These are phyloP conservation scores for Wallacemonas collosoma DNA, from an alignment of 208 protist species.

Conservation along the genomic window DNA sequence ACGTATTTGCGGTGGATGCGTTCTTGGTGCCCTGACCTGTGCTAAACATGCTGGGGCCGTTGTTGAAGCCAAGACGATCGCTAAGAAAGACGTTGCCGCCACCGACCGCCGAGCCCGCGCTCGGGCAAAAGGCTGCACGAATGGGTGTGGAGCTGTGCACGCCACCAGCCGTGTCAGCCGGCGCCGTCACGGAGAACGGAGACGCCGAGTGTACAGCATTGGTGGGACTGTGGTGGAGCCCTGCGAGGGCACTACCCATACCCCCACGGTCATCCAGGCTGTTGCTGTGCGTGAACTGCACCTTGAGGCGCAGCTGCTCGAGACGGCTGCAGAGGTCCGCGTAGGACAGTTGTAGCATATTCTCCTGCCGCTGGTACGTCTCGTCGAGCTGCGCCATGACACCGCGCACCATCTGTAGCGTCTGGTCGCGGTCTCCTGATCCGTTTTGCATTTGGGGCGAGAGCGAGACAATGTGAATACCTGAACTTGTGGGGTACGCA, in stretches of 20 bases:
- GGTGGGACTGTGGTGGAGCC: conserved; percentile 7
- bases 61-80: conserved; percentile 9
- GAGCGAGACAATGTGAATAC: too few species aligned
- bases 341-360: conserved; percentile 50
- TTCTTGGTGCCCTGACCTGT: background rate
- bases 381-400: conserved; percentile 56
- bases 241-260: conserved; percentile 26
- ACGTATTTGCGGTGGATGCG: background rate
- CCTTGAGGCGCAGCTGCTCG: conserved; percentile 47
- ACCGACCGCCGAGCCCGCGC: background rate
- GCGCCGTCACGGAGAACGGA: conserved; percentile 10
- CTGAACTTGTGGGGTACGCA: too few species aligned
- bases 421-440: conserved; percentile 17
- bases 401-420: conserved; percentile 48
- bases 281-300: conserved; percentile 19
- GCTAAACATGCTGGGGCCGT: background rate
- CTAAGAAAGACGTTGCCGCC: background rate
- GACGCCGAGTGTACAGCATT: background rate
- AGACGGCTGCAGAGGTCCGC: conserved; percentile 47
- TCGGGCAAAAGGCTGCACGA: background rate
- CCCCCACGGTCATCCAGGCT: conserved; percentile 18
- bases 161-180: background rate
- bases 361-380: conserved; percentile 61
- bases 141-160: conserved; percentile 16
- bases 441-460: conserved; percentile 1